Evolutionary conservation across 164 flowering plant genomes (phyloP).

Genomic region (Malania oleifera): DNA sequence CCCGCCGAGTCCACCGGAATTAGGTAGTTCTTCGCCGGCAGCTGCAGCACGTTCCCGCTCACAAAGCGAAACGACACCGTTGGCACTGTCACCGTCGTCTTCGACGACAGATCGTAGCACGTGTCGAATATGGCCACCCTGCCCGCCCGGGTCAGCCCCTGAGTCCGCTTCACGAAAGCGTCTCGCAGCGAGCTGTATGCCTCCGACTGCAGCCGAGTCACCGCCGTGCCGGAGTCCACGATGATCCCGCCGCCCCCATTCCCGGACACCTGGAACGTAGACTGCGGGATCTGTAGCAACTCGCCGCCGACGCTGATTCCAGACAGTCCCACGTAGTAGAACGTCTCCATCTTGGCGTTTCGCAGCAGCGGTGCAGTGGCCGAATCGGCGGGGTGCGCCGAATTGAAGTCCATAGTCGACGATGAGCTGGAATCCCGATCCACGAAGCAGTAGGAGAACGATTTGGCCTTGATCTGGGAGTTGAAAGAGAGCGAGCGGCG

Average conservation of each 20-base stretch:
- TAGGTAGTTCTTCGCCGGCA: conserved; percentile 46
- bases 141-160: conserved; percentile 17
- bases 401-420: conserved; percentile 43
- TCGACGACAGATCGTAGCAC: conserved; percentile 43
- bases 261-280: conserved; percentile 30
- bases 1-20: conserved; percentile 50
- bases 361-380: conserved; percentile 28
- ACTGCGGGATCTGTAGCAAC: conserved; percentile 27
- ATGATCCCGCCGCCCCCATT: conserved; percentile 49
- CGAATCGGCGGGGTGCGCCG: conserved; percentile 23
- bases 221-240: conserved; percentile 55
- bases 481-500: conserved; percentile 39
- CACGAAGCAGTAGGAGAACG: conserved; percentile 51
- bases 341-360: conserved; percentile 31
- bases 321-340: conserved; percentile 44
- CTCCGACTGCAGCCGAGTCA: conserved; percentile 40
- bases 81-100: conserved; percentile 34
- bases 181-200: conserved; percentile 50
- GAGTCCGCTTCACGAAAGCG: conserved; percentile 29
- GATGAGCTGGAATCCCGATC: conserved; percentile 38
- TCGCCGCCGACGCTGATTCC: conserved; percentile 57
- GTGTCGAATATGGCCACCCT: conserved; percentile 49
- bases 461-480: conserved; percentile 40
- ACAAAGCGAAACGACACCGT: conserved; percentile 40
- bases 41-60: conserved; percentile 28